phyloP scores from a whole-genome alignment of 1,284 basidiomycete species.

The Leucocoprinus gongylophorus region DNA sequence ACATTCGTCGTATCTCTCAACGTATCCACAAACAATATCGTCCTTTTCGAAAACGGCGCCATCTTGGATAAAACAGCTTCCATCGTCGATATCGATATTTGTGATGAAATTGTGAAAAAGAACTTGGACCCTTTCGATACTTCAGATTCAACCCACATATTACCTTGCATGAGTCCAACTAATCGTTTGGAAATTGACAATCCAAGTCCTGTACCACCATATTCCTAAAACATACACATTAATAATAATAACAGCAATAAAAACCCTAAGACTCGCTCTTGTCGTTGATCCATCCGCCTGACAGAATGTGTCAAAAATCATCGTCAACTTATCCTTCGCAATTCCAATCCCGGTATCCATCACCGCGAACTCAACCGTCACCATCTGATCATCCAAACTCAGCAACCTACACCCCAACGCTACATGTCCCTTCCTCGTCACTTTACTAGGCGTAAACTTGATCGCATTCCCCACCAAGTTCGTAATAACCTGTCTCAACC shows the following conservation, averaged over 20 bases:
- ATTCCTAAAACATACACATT: slow-evolving; percentile 57
- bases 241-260: neutral
- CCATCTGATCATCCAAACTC: slow-evolving; percentile 66
- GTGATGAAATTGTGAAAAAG: slow-evolving; percentile 92
- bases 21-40: slow-evolving; percentile 90
- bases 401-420: slow-evolving; percentile 82
- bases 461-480: slow-evolving; percentile 94
- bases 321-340: slow-evolving; percentile 95
- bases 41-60: slow-evolving; percentile 68
- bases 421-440: slow-evolving; percentile 81
- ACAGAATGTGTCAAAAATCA: slow-evolving; percentile 99
- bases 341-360: slow-evolving; percentile 99
- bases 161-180: slow-evolving; percentile 96
- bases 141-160: slow-evolving; percentile 98
- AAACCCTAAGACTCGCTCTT: slow-evolving; percentile 43
- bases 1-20: slow-evolving; percentile 74
- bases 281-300: slow-evolving; percentile 97
- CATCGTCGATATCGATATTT: slow-evolving; percentile 70
- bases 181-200: slow-evolving; percentile 93
- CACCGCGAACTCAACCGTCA: slow-evolving; percentile 95
- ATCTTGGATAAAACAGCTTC: slow-evolving; percentile 72
- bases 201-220: slow-evolving; percentile 97
- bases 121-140: slow-evolving; percentile 91
- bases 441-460: slow-evolving; percentile 87
- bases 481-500: slow-evolving; percentile 89